Evolutionary conservation across 2,329 filamentous ascomycete genomes (phyloP).

Genomic region (Trichoderma aggressivum): DNA sequence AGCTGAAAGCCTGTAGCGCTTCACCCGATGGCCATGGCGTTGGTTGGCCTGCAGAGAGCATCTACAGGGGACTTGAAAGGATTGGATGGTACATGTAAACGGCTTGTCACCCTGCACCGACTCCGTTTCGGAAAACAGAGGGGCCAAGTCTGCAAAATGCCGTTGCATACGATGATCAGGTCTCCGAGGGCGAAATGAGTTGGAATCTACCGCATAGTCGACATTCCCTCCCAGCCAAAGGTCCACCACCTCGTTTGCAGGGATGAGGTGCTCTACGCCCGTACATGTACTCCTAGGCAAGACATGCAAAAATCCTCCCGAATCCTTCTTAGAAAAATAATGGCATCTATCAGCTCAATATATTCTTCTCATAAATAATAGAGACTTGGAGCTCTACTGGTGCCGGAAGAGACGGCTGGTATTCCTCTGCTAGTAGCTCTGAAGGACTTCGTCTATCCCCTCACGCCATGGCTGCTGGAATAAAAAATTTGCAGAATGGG

Average conservation of each 20-base stretch:
- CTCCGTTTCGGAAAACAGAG: neutral
- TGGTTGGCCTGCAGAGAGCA: neutral
- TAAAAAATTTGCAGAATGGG: neutral
- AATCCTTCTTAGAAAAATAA: rapidly evolving
- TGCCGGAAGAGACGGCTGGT: neutral
- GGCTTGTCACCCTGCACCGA: neutral
- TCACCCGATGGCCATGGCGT: neutral
- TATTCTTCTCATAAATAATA: neutral
- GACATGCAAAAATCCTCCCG: neutral
- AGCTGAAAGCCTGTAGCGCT: neutral
- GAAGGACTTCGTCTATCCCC: neutral
- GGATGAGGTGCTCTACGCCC: neutral
- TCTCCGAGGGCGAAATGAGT: neutral
- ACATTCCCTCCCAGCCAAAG: neutral
- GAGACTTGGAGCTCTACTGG: neutral
- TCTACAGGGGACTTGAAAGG: neutral
- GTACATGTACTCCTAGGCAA: neutral
- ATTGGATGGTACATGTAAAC: no score
- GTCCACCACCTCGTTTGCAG: neutral
- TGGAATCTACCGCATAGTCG: neutral
- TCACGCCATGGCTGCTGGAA: neutral
- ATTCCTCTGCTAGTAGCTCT: neutral
- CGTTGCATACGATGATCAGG: neutral
- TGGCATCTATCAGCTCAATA: neutral
- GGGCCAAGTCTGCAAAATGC: neutral